A percentile compares a stretch with the other conserved stretches of the same genome.
Conservation (phyloP, 768 basidiomycete species). For the Lactarius sp. region DNA sequence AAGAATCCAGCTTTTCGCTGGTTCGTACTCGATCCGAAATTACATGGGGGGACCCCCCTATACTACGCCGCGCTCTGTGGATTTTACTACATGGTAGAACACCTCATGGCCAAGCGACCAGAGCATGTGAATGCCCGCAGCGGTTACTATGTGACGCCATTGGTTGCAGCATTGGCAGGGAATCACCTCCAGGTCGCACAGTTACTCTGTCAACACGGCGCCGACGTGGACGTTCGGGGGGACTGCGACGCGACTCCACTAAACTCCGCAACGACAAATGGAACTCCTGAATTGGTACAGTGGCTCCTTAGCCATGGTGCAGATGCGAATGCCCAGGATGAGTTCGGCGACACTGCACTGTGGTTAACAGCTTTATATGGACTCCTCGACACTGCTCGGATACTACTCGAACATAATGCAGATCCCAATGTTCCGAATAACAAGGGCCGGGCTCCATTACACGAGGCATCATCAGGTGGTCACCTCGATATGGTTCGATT, state of each 20-base stretch:
- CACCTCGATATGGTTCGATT: too few relatives aligned
- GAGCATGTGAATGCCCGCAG: neutral
- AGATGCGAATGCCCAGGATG: neutral
- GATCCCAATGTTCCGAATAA: neutral
- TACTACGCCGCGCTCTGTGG: slow-evolving; percentile 2
- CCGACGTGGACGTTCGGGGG: neutral
- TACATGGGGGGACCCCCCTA: neutral
- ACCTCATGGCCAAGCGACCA: neutral
- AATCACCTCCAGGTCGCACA: neutral
- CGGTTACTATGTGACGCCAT: neutral
- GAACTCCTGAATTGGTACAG: neutral
- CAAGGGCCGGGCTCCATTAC: too few relatives aligned
- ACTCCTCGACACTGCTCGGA: neutral
- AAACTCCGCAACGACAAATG: neutral
- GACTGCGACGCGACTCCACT: neutral
- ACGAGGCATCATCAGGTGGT: too few relatives aligned
- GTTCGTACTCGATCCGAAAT: neutral
- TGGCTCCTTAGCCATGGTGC: neutral
- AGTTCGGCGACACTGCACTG: neutral
- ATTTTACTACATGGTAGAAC: neutral
- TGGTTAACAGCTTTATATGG: neutral
- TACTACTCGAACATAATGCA: neutral
- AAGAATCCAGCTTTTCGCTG: neutral
- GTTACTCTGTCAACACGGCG: neutral
- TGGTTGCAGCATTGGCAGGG: neutral